These are phyloP conservation scores for Ogataea populi-albae DNA, from an alignment of 805 yeast species.

Conservation along the genomic window DNA sequence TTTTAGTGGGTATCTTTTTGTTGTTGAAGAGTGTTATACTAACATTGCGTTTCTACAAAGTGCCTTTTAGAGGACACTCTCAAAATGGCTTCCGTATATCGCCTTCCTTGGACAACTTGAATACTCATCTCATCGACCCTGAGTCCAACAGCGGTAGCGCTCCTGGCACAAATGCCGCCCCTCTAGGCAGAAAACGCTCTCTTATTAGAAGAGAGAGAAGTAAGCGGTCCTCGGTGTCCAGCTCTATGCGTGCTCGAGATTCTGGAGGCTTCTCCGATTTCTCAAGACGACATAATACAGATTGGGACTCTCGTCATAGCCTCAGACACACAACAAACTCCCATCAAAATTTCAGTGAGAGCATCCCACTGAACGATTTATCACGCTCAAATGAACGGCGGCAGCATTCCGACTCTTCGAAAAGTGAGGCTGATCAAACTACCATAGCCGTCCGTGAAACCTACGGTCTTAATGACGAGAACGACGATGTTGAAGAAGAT, in stretches of 20 bases:
- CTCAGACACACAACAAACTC: neutral
- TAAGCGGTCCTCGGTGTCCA: conserved; percentile 1
- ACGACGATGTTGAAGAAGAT: conserved; percentile 20
- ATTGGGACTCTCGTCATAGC: neutral
- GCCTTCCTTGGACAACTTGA: neutral
- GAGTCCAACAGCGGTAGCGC: conserved; percentile 1
- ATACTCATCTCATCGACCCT: conserved; percentile 1
- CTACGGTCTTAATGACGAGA: conserved; percentile 9
- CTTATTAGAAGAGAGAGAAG: conserved; percentile 2
- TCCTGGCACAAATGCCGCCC: neutral
- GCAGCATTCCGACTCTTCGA: neutral
- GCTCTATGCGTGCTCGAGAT: neutral
- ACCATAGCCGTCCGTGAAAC: conserved; percentile 21
- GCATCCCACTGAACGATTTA: neutral
- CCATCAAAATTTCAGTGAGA: neutral
- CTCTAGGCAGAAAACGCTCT: conserved; percentile 1
- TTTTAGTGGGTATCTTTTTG: no score
- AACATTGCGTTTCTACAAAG: no score
- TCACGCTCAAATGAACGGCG: neutral
- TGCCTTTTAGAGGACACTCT: neutral
- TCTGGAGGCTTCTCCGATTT: neutral
- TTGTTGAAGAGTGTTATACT: no score
- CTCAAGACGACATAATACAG: neutral
- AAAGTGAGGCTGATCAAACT: neutral
- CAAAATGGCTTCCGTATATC: neutral